These are phyloP conservation scores for Pseudocercospora ulei DNA, from an alignment of 2,329 filamentous ascomycete genomes.

Conservation along the genomic window DNA sequence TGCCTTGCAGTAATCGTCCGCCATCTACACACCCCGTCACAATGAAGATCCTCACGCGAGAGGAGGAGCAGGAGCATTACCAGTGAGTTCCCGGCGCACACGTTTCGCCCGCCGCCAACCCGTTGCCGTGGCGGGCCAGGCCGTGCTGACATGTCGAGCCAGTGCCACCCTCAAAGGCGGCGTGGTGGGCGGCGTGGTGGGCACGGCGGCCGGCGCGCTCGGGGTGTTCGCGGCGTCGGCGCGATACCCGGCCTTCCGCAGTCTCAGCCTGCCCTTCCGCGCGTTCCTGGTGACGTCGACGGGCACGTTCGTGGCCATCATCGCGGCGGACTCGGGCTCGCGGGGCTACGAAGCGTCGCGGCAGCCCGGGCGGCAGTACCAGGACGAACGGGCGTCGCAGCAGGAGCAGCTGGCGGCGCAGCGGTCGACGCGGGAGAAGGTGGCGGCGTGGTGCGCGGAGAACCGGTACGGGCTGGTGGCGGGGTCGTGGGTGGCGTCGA, in stretches of 20 bases:
- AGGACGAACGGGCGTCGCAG: conserved; percentile 52
- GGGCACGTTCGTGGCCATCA: conserved; percentile 71
- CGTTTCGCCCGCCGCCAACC: conserved; percentile 6
- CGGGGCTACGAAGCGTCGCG: conserved; percentile 60
- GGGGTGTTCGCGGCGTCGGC: conserved; percentile 59
- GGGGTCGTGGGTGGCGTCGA: conserved; percentile 67
- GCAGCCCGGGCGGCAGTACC: conserved; percentile 59
- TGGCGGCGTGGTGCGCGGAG: conserved; percentile 62
- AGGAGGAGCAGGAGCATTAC: conserved; percentile 86
- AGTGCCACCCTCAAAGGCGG: conserved; percentile 71
- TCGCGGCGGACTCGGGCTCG: conserved; percentile 67
- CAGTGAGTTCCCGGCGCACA: conserved; percentile 38
- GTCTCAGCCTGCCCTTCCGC: conserved; percentile 79
- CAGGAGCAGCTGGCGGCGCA: conserved; percentile 46
- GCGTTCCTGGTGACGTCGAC: conserved; percentile 77
- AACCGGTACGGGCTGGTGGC: conserved; percentile 85
- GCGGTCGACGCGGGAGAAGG: conserved; percentile 51
- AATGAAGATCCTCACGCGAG: conserved; percentile 94
- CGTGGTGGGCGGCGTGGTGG: conserved; percentile 58
- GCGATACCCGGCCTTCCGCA: conserved; percentile 67
- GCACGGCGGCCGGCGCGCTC: conserved; percentile 55
- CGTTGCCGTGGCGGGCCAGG: too few species aligned
- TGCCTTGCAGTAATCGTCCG: neutral
- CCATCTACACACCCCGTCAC: conserved; percentile 6
- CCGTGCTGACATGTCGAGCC: conserved; percentile 19